Base-by-base conservation (phyloP, 805 yeast genomes). In the Myxozyma udenii region DNA sequence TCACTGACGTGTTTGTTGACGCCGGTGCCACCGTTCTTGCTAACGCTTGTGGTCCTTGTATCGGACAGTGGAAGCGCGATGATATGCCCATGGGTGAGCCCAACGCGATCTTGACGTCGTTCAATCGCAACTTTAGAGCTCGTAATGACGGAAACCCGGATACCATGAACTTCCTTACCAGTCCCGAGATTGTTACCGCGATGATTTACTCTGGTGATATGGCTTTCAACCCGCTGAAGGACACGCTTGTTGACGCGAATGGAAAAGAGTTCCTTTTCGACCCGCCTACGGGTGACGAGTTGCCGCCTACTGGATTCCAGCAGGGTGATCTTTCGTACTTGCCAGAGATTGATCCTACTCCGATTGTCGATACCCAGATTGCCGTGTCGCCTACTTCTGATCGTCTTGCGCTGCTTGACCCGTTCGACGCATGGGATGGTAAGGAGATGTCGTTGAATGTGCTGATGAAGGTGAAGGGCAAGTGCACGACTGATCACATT, bases 11-110 rank as follows among this genome's bases (percentile, higher is more conserved):
- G 62, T 89, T 91, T 73, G 82, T 84, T 68, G 88, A 87, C 66
- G 86, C 85, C 65, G 97, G 97, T 64, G 98, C 95, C 70, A 79
- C 84, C 56, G 97, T 91, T 50, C 77, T 91, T 68, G 97, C 98
- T 57, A 91, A 91, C 70, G 98, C 98, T 53, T 91, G 98, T 79
- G 98, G 98, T 68, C 98, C 98, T 69, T 90, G 98, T 80, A 90
- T 90, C 69, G 98, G 98, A 68, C 97, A 91, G 78, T 91, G 98
- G 98, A 96, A 90, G 72, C 85, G 98, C 75, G 85, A 78, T 67
- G 90, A 87, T 71, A 81, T 87, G 71, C 12, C 48, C 28, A 83
- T 87, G 79, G 93, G 90, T 70, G 95, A 87, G 73, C 85, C 87
- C 76, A 91, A 91, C 80, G 91, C 97, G 65, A 91, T 91, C 73